phyloP scores from a whole-genome alignment of 1,139 yeast species.

The Diutina scorzettiae region DNA sequence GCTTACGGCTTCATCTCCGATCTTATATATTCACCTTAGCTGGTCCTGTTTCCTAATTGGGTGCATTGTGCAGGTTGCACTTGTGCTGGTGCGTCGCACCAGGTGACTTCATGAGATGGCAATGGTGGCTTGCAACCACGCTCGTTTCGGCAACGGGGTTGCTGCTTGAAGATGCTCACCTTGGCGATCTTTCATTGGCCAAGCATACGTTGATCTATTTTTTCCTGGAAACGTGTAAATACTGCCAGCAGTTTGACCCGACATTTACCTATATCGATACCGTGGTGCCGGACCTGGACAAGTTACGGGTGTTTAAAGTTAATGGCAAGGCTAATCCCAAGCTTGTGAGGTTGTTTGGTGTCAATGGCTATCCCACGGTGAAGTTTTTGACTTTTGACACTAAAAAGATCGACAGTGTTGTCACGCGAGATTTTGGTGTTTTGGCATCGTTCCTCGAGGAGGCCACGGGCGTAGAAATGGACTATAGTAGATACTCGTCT shows the following conservation, averaged over 20 bases:
- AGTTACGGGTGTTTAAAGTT: conserved; percentile 22
- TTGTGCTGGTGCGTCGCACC: too few species aligned
- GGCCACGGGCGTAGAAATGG: conserved; percentile 7
- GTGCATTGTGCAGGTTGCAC: too few species aligned
- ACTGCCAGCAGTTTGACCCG: conserved; percentile 5
- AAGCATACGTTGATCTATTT: conserved; percentile 1
- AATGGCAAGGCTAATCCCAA: conserved; percentile 17
- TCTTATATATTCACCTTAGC: too few species aligned
- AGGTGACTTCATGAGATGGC: too few species aligned
- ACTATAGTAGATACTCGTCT: neutral
- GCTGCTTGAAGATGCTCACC: neutral
- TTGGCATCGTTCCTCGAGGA: conserved; percentile 16
- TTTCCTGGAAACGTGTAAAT: neutral
- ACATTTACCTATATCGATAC: neutral
- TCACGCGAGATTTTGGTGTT: conserved; percentile 15
- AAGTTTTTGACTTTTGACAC: conserved; percentile 19
- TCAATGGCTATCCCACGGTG: conserved; percentile 22
- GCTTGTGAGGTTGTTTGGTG: conserved; percentile 17
- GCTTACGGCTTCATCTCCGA: too few species aligned
- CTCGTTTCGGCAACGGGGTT: conserved; percentile 1
- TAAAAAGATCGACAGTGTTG: conserved; percentile 17
- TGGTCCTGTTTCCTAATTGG: too few species aligned
- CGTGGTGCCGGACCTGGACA: neutral
- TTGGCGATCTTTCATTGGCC: neutral
- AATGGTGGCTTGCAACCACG: neutral